Conservation (phyloP, 179 eudicot genomes). For the Beta corolliflora region DNA sequence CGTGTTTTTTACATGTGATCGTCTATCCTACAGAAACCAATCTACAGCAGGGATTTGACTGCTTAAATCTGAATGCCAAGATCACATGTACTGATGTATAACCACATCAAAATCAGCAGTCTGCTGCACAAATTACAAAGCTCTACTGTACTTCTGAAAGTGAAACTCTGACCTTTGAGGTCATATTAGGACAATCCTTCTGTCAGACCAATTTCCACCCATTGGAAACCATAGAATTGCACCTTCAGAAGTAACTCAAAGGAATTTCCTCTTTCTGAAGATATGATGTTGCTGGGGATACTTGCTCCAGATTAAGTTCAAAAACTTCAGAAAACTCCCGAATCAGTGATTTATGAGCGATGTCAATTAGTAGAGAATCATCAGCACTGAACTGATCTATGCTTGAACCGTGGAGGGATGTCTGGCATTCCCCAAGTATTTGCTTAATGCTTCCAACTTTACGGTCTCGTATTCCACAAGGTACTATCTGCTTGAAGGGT, state of each 20-base stretch:
- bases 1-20: too few relatives aligned
- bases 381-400: conserved; percentile 19
- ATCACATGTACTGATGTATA: neutral
- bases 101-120: too few relatives aligned
- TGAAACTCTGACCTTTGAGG: neutral
- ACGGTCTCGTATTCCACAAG: conserved; percentile 80
- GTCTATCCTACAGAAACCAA: neutral
- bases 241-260: neutral
- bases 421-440: conserved; percentile 41
- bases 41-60: too few relatives aligned
- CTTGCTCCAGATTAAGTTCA: conserved; percentile 53
- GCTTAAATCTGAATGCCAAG: neutral
- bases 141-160: neutral
- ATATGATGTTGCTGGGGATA: conserved; percentile 20
- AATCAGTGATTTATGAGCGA: conserved; percentile 48
- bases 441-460: conserved; percentile 78
- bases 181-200: neutral
- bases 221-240: neutral
- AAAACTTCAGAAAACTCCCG: conserved; percentile 76
- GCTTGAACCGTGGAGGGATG: conserved; percentile 21
- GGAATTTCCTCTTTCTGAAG: conserved; percentile 8
- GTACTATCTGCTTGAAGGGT: conserved; percentile 74
- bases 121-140: neutral
- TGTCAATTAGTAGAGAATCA: conserved; percentile 50
- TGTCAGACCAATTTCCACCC: too few relatives aligned